A percentile compares a stretch with the other conserved stretches of the same genome.
Conservation (phyloP, 768 basidiomycete genomes). For the Royoungia palumana region DNA sequence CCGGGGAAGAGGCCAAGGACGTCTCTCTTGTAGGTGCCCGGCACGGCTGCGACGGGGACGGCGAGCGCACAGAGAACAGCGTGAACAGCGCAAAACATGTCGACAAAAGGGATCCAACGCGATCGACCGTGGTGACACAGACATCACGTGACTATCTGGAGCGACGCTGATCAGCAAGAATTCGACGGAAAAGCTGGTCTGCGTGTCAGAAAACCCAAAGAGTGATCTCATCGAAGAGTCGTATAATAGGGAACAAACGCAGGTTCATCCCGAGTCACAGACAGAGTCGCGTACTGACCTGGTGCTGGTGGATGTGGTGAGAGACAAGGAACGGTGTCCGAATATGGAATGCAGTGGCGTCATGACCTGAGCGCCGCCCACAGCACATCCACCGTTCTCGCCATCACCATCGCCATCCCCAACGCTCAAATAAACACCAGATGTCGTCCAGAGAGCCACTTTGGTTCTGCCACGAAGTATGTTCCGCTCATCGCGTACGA, state of each 20-base stretch:
- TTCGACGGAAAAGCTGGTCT: too few relatives aligned
- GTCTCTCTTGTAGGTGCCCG: constrained; percentile 3
- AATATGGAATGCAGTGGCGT: constrained; percentile 1
- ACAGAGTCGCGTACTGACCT: too few relatives aligned
- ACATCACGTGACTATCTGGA: constrained; percentile 1
- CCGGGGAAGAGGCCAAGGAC: constrained; percentile 18
- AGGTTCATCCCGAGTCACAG: constrained; percentile 39
- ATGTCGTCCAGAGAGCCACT: constrained; percentile 74
- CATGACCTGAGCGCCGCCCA: too few relatives aligned
- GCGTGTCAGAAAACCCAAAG: constrained; percentile 44
- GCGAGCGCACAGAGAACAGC: constrained; percentile 3
- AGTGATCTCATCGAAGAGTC: constrained; percentile 43
- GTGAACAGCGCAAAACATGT: neutral
- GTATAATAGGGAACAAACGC: constrained; percentile 63
- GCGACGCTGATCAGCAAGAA: too few relatives aligned
- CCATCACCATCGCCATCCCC: constrained; percentile 7
- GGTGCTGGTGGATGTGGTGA: too few relatives aligned
- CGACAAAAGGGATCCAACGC: neutral
- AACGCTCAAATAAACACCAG: neutral
- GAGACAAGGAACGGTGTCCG: too few relatives aligned
- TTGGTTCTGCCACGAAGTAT: constrained; percentile 78
- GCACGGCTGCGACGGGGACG: neutral
- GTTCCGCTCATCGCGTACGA: constrained; percentile 4
- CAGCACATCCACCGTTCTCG: neutral
- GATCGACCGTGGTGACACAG: too few relatives aligned